Evolutionary conservation across 495 filamentous ascomycete genomes (phyloP), one percentile per base, ranked within the genome.

Genomic region (Evernia prunastri): DNA sequence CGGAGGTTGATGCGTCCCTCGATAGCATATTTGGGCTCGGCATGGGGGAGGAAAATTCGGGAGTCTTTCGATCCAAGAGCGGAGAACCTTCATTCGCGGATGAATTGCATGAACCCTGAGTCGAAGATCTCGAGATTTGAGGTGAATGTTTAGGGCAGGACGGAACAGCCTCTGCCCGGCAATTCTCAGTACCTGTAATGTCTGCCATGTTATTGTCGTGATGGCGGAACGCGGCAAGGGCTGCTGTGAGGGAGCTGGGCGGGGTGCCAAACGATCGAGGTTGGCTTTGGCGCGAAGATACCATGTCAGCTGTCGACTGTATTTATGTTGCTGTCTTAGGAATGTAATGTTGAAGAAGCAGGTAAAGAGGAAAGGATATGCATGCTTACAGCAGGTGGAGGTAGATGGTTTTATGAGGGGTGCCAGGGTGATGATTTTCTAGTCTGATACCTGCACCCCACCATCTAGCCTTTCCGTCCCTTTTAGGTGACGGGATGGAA

Each of bases 1-100:
- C 84, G 33, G 88, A 90, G 71, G 92, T 91, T 37, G 90, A 95
- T 13, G 80, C 77, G 66, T 84, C 84, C 49, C 89, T 83, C 36
- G 90, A 92, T 37, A 89, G 77, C 9, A 64, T 37, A 37, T 40
- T 66, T 56, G 77, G 72, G 12, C 81, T 81, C 66, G 80, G 81
- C 54, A 79, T 75, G 4, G 75, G 69, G 8, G 74, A 79, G 43
- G 83, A 74, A 15, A 61, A 39, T 36, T 62, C 61, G n/a, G 71
- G 68, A 18, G 68, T 67, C 58, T 71, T 69, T 35, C 54, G 40
- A n/a, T 57, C 57, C 29, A 49, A 17, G n/a, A 61, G 39, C 6
- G 63, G 58, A 18, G 67, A 57, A 43, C 61, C 68, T 29, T 56
- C 68, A 27, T 67, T 67, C 23, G 62, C 61, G 23, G 69, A 66